A percentile compares a stretch with the other conserved stretches of the same genome.
phyloP scores from a whole-genome alignment of 129 eudicot species.

The sunflower (Helianthus annuus) region DNA sequence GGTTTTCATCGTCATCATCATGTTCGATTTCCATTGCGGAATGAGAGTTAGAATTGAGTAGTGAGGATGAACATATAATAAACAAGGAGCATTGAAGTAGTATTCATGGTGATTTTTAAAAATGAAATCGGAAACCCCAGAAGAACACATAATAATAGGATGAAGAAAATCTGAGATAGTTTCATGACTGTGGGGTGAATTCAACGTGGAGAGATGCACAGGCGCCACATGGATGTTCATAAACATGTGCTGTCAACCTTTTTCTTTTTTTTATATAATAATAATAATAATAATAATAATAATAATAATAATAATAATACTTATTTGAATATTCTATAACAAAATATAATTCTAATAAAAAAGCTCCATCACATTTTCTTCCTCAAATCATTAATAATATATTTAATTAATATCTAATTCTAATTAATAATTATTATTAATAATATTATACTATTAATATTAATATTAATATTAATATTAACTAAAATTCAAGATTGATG shows the following conservation, averaged over 20 bases:
- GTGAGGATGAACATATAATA: background rate
- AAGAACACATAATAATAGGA: background rate
- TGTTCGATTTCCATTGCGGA: conserved; percentile 2
- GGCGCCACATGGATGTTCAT: conserved; percentile 13
- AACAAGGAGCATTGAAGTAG: background rate
- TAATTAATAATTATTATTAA: too few relatives aligned
- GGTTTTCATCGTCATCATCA: background rate
- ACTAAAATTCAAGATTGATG: too few relatives aligned
- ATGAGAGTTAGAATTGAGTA: background rate
- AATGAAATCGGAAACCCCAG: background rate
- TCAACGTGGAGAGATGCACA: conserved; percentile 4
- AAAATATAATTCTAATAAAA: too few relatives aligned
- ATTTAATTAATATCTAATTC: too few relatives aligned
- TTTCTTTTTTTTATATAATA: too few relatives aligned
- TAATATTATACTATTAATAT: too few relatives aligned
- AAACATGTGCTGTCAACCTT: background rate
- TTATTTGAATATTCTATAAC: too few relatives aligned
- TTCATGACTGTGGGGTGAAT: background rate
- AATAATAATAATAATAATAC: too few relatives aligned
- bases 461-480: too few relatives aligned
- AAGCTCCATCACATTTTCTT: too few relatives aligned
- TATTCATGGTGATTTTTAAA: background rate
- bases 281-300: too few relatives aligned
- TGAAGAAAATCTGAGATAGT: background rate
- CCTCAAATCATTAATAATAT: too few relatives aligned